Percentiles rank a stretch among this genome's conserved stretches.
These are phyloP conservation scores for Neostapfia colusana DNA, from an alignment of 176 grass and related monocot genomes.

Conservation along the genomic window DNA sequence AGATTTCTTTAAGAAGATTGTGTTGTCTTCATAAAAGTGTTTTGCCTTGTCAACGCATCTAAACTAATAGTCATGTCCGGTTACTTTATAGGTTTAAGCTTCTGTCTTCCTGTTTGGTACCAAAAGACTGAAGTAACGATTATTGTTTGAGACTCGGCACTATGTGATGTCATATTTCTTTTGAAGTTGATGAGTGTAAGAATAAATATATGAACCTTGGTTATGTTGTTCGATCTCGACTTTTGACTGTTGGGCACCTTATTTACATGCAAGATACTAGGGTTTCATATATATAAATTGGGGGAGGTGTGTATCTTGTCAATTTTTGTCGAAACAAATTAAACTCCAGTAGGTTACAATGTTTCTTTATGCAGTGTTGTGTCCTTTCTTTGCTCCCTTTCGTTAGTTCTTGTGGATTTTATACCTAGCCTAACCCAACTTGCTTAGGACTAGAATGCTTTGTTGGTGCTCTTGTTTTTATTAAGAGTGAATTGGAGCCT, in stretches of 20 bases:
- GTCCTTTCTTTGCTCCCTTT: too few relatives aligned
- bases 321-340: neutral
- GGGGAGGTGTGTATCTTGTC: neutral
- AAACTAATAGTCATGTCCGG: neutral
- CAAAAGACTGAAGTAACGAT: conserved; percentile 10
- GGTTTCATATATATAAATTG: neutral
- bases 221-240: neutral
- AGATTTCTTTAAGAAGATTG: conserved; percentile 8
- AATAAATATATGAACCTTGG: too few relatives aligned
- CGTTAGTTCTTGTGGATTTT: too few relatives aligned
- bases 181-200: too few relatives aligned
- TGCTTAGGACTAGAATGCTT: neutral
- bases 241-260: neutral
- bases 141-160: neutral
- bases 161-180: too few relatives aligned
- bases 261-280: conserved; percentile 27
- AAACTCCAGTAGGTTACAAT: neutral
- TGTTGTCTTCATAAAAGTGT: conserved; percentile 12
- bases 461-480: neutral
- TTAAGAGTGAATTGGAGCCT: neutral
- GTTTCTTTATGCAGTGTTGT: neutral
- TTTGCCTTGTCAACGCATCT: conserved; percentile 6
- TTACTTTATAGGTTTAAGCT: conserved; percentile 14
- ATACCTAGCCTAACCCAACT: too few relatives aligned
- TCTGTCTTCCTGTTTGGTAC: neutral